Evolutionary conservation across 1,139 yeast species (phyloP).

Genomic region (Hemisphaericaspora lyxosophila): DNA sequence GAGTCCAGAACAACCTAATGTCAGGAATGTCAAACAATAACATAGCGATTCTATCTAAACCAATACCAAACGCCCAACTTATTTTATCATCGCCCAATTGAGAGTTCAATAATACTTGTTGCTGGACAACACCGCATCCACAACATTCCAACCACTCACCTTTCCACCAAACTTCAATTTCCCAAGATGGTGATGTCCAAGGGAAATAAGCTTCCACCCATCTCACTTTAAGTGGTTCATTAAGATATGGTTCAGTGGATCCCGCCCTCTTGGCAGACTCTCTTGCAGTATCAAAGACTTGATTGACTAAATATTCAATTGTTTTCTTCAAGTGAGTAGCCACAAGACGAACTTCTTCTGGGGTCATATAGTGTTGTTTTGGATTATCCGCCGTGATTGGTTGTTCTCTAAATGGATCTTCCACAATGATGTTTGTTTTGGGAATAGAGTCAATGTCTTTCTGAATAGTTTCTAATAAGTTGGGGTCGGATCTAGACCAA

Average conservation of each 20-base stretch:
- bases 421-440: conserved; percentile 66
- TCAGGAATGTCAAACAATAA: conserved; percentile 92
- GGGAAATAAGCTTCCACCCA: conserved; percentile 98
- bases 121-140: conserved; percentile 91
- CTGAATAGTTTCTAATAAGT: conserved; percentile 44
- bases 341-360: conserved; percentile 64
- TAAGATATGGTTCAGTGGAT: conserved; percentile 56
- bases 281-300: conserved; percentile 76
- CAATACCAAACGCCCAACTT: conserved; percentile 99
- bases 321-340: conserved; percentile 82
- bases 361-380: conserved; percentile 73
- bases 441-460: conserved; percentile 69
- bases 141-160: conserved; percentile 98
- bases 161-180: conserved; percentile 98
- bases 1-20: conserved; percentile 89
- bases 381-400: conserved; percentile 68
- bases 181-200: conserved; percentile 99
- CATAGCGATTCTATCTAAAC: conserved; percentile 96
- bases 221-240: conserved; percentile 79
- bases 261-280: conserved; percentile 70
- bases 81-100: conserved; percentile 61
- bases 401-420: conserved; percentile 55
- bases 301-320: conserved; percentile 76
- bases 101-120: conserved; percentile 72
- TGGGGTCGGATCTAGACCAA: conserved; percentile 59